Evolutionary conservation across 148 eudicot genomes (phyloP), one percentile per base, ranked within the genome.

Genomic region (Diospyros lotus): DNA sequence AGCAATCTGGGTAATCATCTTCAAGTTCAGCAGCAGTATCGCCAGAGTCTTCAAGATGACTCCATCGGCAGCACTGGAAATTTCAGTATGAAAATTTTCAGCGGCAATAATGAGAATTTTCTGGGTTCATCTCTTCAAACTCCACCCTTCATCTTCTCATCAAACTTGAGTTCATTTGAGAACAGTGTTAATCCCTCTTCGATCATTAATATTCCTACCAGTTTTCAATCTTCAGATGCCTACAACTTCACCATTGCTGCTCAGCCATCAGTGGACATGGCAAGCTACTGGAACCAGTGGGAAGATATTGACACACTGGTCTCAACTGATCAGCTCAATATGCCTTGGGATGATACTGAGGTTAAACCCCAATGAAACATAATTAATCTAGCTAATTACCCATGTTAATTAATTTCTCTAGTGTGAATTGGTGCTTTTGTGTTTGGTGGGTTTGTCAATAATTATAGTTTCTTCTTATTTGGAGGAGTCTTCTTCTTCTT

Each of bases 201-300:
- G 61, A 71, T 82, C 60, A 28, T 28, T 28, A 28, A 28, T 28
- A 28, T 28, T 28, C 62, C 84, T 4, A 74, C 76, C 17, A 72
- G 79, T 41, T 65, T 80, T 58, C 78, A 77, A 10, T 67, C 80
- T 17, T 70, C 78, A 56, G 82, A 66, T 79, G 51, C 70, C 17
- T 82, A 82, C 59, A 77, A 73, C 28, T 82, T 58, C 55, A 56
- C 56, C 51, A 73, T 69, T 64, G 77, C 60, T 6, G 55, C 67
- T 78, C 83, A 82, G 69, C 60, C 76, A 66, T 85, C 59, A 13
- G 46, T 12, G 45, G 88, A 79, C 10, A 80, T 76, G 58, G 62
- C 82, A 17, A 80, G 62, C 72, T 80, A 80, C 81, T 91, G 92
- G 96, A 85, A 79, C 78, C 28, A 28, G 28, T 88, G 92, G 96